phyloP scores from a whole-genome alignment of 495 filamentous ascomycete genomes.

The Penicillium salamii region DNA sequence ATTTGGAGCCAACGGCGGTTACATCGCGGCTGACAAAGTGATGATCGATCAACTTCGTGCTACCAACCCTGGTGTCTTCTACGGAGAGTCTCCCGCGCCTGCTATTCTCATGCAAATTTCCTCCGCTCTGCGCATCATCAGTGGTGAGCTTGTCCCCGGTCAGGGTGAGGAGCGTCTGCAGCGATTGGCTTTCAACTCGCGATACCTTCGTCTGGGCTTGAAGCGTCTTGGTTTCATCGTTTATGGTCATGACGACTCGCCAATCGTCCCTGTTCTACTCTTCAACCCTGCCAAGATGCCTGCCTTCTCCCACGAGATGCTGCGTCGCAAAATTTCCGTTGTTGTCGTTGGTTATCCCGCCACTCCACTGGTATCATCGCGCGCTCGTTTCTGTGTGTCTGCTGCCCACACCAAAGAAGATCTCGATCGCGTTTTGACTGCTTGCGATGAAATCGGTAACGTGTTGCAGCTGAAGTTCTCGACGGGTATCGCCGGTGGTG shows the following conservation, averaged over 20 bases:
- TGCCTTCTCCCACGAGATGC: constrained; percentile 97
- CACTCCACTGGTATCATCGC: constrained; percentile 91
- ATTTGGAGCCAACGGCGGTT: constrained; percentile 96
- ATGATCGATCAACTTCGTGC: constrained; percentile 88
- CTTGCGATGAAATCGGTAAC: constrained; percentile 91
- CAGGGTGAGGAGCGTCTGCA: constrained; percentile 96
- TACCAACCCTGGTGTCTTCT: constrained; percentile 82
- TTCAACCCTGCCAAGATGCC: constrained; percentile 98
- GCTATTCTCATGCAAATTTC: constrained; percentile 86
- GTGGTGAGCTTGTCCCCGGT: constrained; percentile 79
- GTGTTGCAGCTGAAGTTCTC: constrained; percentile 94
- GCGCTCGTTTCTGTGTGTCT: constrained; percentile 92
- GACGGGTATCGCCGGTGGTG: constrained; percentile 86
- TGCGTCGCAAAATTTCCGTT: constrained; percentile 95
- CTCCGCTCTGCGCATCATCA: constrained; percentile 79
- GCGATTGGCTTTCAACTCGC: constrained; percentile 96
- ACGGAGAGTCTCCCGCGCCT: constrained; percentile 84
- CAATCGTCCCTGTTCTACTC: constrained; percentile 89
- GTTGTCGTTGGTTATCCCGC: constrained; percentile 97
- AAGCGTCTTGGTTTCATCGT: constrained; percentile 97
- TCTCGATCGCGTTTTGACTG: constrained; percentile 82
- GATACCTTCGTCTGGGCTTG: constrained; percentile 92
- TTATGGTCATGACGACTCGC: constrained; percentile 95
- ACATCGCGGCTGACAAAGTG: constrained; percentile 84
- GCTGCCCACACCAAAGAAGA: constrained; percentile 98